These are phyloP conservation scores for Kodamaea hsintzibuensis DNA, from an alignment of 805 yeast genomes.

Conservation along the genomic window DNA sequence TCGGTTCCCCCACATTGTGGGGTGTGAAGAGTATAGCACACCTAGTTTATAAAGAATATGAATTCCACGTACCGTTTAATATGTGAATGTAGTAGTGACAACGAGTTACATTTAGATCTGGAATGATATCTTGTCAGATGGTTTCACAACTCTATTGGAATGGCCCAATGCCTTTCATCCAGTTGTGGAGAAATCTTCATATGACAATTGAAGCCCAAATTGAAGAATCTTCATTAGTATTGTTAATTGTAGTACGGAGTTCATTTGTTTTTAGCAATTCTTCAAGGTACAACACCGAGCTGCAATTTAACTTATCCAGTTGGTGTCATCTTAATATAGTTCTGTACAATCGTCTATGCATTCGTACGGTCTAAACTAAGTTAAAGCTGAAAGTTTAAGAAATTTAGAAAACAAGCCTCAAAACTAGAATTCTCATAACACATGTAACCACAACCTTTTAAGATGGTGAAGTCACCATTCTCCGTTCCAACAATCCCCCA, in stretches of 20 bases:
- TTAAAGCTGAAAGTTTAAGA: neutral
- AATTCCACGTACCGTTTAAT: neutral
- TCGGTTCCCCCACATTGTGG: neutral
- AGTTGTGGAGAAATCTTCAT: no score
- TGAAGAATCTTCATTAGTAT: no score
- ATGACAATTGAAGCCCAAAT: no score
- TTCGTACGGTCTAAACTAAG: neutral
- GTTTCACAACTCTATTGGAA: no score
- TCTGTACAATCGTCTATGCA: no score
- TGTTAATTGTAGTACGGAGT: no score
- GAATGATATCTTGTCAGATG: neutral
- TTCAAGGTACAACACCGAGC: no score
- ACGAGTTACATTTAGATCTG: neutral
- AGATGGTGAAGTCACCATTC: neutral
- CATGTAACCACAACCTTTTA: neutral
- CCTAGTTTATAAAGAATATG: neutral
- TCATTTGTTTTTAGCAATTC: no score
- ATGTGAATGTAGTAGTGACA: neutral
- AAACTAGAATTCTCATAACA: neutral
- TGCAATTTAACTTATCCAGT: no score
- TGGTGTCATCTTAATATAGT: no score
- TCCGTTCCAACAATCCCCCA: neutral
- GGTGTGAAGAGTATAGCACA: neutral
- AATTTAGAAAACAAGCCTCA: neutral
- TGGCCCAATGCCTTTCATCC: no score